Evolutionary conservation across 2,329 filamentous ascomycete species (phyloP).

Genomic region (Leptoxyphium fumago): DNA sequence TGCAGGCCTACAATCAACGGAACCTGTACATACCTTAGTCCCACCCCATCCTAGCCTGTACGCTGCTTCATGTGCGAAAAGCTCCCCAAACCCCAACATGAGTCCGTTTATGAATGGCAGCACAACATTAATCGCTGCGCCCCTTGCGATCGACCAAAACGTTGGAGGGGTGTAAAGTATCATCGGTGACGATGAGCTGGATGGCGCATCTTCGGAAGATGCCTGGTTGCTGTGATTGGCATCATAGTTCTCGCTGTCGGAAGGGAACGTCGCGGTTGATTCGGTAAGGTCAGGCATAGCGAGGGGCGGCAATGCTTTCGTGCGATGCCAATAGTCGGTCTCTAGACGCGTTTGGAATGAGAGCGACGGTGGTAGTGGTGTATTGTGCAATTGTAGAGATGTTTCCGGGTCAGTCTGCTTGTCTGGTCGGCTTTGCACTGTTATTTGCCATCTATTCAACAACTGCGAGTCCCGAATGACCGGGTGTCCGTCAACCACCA

Average conservation of each 20-base stretch:
- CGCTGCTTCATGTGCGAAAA: conserved; percentile 91
- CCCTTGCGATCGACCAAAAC: conserved; percentile 68
- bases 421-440: no score
- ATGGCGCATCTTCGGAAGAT: conserved; percentile 45
- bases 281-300: conserved; percentile 43
- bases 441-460: no score
- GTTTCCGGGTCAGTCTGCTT: no score
- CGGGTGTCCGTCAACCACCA: no score
- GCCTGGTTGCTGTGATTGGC: conserved; percentile 27
- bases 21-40: conserved; percentile 57
- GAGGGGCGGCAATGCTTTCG: conserved; percentile 1
- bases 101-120: conserved; percentile 93
- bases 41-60: conserved; percentile 86
- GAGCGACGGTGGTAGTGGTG: no score
- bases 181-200: conserved; percentile 50
- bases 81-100: conserved; percentile 94
- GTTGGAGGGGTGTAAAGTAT: conserved; percentile 84
- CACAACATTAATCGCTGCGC: conserved; percentile 88
- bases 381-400: no score
- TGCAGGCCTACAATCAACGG: no score
- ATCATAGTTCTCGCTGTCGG: conserved; percentile 73
- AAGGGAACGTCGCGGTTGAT: conserved; percentile 63
- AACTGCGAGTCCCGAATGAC: no score
- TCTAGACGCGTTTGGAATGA: no score
- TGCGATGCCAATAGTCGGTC: not conserved